These are phyloP conservation scores for Creolimax fragrantissima DNA, from an alignment of 78 protist species.

Conservation along the genomic window DNA sequence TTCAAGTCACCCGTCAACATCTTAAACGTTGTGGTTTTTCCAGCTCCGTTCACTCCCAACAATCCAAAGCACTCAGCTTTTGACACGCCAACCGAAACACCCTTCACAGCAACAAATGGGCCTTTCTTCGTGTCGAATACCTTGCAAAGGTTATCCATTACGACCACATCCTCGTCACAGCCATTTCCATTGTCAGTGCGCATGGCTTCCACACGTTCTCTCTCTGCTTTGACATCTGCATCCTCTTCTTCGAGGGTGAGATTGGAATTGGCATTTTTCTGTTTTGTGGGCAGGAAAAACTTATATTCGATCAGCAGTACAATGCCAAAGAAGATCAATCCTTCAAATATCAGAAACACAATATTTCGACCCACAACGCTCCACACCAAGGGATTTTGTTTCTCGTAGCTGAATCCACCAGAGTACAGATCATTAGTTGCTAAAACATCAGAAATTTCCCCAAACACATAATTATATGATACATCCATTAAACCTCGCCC, in stretches of 20 bases:
- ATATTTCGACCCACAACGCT: neutral
- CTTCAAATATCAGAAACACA: neutral
- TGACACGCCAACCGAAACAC: slow-evolving; percentile 35
- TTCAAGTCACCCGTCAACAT: slow-evolving; percentile 40
- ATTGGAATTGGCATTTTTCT: no score
- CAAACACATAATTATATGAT: neutral
- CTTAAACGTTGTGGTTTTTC: slow-evolving; percentile 71
- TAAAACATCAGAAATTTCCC: neutral
- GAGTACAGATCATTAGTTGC: neutral
- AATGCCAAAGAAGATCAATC: neutral
- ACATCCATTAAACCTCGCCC: neutral
- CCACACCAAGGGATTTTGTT: neutral
- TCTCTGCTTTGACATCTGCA: neutral
- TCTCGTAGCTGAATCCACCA: neutral
- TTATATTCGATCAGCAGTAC: neutral
- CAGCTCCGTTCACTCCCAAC: slow-evolving; percentile 79
- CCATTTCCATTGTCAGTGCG: neutral
- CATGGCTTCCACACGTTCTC: neutral
- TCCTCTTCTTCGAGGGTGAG: neutral
- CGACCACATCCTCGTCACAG: neutral
- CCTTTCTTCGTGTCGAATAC: neutral
- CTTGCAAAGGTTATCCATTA: slow-evolving; percentile 8
- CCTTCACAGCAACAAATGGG: slow-evolving; percentile 41
- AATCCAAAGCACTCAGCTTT: slow-evolving; percentile 66
- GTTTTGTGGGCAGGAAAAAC: neutral